A percentile compares a stretch with the other conserved stretches of the same genome.
phyloP scores from a whole-genome alignment of 202 grass and related monocot species.

The Thinopyrum obtusiflorum region DNA sequence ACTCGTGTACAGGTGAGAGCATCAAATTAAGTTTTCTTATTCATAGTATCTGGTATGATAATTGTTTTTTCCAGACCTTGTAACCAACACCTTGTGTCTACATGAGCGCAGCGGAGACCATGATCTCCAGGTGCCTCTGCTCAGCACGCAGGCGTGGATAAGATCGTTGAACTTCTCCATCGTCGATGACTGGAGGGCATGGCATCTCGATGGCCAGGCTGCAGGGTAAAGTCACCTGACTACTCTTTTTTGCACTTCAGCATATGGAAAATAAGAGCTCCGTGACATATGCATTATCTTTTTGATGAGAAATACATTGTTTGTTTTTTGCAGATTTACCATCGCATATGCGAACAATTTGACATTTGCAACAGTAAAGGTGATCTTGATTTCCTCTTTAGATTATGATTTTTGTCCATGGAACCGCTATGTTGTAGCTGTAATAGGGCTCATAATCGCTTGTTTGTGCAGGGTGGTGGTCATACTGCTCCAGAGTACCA shows the following conservation, averaged over 20 bases:
- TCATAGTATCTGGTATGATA: not conserved
- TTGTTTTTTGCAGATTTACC: conserved; percentile 36
- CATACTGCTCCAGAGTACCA: conserved; percentile 31
- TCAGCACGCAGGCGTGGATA: conserved; percentile 54
- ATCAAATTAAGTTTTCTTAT: not conserved
- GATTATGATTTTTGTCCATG: not conserved
- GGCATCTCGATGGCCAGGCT: conserved; percentile 44
- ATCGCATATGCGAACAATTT: conserved; percentile 44
- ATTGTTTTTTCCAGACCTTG: not conserved
- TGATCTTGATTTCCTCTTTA: not conserved
- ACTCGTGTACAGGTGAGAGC: conserved; percentile 44
- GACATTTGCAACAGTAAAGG: conserved; percentile 69
- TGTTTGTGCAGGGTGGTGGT: conserved; percentile 36
- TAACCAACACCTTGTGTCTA: not conserved
- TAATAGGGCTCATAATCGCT: not conserved
- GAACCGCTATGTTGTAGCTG: not conserved
- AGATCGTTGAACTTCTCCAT: conserved; percentile 55
- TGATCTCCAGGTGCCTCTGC: conserved; percentile 35
- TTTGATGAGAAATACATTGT: not conserved
- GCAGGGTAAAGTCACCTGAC: conserved; percentile 40
- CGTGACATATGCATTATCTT: not conserved
- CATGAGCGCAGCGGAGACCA: conserved; percentile 49
- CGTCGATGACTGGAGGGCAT: conserved; percentile 56
- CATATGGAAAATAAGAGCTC: not conserved
- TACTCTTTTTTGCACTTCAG: too few species aligned